phyloP scores from a whole-genome alignment of 345 rosid species.

The Chamaenerion angustifolium region DNA sequence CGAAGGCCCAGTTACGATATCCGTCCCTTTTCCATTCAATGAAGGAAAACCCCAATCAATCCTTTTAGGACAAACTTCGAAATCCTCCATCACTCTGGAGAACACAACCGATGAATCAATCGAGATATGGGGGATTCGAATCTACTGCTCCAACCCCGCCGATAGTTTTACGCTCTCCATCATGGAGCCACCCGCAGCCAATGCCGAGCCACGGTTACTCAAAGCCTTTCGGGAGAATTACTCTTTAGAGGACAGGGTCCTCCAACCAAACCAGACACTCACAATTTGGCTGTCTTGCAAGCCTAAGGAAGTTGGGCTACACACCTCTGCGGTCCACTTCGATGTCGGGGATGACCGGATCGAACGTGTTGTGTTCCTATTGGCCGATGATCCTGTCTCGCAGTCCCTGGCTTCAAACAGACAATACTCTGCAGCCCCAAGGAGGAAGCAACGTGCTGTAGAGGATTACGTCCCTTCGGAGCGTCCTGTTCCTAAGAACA shows the following conservation, averaged over 20 bases:
- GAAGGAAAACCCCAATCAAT: slow-evolving; percentile 35
- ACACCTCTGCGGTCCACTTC: slow-evolving; percentile 33
- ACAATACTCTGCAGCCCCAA: slow-evolving; percentile 22
- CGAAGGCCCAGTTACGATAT: slow-evolving; percentile 29
- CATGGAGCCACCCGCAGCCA: slow-evolving; percentile 32
- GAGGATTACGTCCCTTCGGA: slow-evolving; percentile 16
- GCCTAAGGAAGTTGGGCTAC: slow-evolving; percentile 40
- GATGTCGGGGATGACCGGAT: slow-evolving; percentile 26
- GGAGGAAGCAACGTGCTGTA: slow-evolving; percentile 16
- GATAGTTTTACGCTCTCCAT: slow-evolving; percentile 31
- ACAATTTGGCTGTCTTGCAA: slow-evolving; percentile 56
- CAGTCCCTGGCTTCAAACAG: slow-evolving; percentile 21
- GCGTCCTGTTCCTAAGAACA: slow-evolving; percentile 8
- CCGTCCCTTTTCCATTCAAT: slow-evolving; percentile 31
- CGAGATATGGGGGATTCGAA: slow-evolving; percentile 35
- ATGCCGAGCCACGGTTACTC: slow-evolving; percentile 4
- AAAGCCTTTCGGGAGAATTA: slow-evolving; percentile 21
- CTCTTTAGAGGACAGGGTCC: slow-evolving; percentile 37
- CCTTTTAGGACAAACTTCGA: slow-evolving; percentile 26
- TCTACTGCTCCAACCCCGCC: slow-evolving; percentile 27
- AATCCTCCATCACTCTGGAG: slow-evolving; percentile 19
- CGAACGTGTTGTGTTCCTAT: slow-evolving; percentile 34
- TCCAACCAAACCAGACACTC: slow-evolving; percentile 27
- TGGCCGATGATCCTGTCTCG: slow-evolving; percentile 46
- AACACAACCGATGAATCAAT: slow-evolving; percentile 26